Evolutionary conservation across 2,329 filamentous ascomycete genomes (phyloP), one percentile per base, ranked within the genome.

Genomic region (Coniochaeta hoffmannii): DNA sequence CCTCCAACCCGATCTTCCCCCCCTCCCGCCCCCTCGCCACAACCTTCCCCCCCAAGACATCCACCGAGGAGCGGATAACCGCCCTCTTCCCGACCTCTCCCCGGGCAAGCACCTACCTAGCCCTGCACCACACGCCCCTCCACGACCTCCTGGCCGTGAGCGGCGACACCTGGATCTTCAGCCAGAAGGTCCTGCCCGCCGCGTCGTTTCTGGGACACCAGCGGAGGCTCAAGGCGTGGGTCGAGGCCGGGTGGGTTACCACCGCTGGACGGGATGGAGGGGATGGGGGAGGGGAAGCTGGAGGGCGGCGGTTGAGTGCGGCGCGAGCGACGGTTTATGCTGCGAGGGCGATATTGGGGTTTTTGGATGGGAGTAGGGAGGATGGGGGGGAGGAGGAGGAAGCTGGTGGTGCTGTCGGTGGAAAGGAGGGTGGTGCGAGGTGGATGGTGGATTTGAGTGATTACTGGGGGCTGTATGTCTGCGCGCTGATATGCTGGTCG

Each of bases 401-500:
- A 1, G 30, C 2, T 4, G 10, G 58, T 70, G 12, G 57, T 57
- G 4, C 31, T 57, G 7, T 36, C 22, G 15, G 30, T 24, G 50
- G 52, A 19, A 41, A 36, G 4, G 60, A 46, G 36, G n/a, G 5
- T 10, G 46, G 24, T 50, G 44, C 46, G 44, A 53, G 30, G 34
- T 65, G 63, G 62, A 65, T 68, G 56, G 63, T 59, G 17, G 72
- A 76, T 53, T 69, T 82, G 41, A 76, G 74, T 1, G 73, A 79
- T 58, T 81, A 78, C 62, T 82, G 79, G 79, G 75, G 70, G 31
- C 62, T 83, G 51, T 83, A 84, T 61, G 76, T 79, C 8, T 82
- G 79, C 58, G 71, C 78, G 8, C 71, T 85, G 52, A 78, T 85
- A 59, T 82, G 78, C 68, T 85, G 82, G 82, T 79, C 80, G 1